A percentile compares a stretch with the other conserved stretches of the same genome.
Evolutionary conservation across 2,329 filamentous ascomycete genomes (phyloP).

Genomic region (Colletotrichum chlorophyti): DNA sequence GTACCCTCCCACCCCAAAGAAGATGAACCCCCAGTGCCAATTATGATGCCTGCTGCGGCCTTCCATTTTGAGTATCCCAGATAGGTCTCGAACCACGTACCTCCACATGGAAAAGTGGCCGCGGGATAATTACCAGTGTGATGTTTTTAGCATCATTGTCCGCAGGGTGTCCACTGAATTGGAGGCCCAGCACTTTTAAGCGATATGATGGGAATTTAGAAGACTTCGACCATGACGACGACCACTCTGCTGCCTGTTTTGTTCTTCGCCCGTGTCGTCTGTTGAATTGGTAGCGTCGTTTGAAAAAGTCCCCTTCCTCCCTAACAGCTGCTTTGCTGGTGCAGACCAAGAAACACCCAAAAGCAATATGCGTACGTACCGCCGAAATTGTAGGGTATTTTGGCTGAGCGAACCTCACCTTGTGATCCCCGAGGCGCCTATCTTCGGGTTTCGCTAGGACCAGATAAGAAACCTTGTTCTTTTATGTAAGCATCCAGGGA

Average conservation of each 20-base stretch:
- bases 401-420: too few relatives aligned
- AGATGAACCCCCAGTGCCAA: slow-evolving; percentile 4
- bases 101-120: slow-evolving; percentile 20
- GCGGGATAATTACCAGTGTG: slow-evolving; percentile 13
- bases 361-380: too few relatives aligned
- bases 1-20: slow-evolving; percentile 1
- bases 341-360: slow-evolving; percentile 7
- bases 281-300: neutral
- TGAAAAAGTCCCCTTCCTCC: slow-evolving; percentile 1
- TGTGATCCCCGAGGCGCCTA: too few relatives aligned
- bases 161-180: slow-evolving; percentile 5
- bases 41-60: slow-evolving; percentile 17
- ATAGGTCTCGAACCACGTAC: slow-evolving; percentile 22
- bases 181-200: slow-evolving; percentile 20
- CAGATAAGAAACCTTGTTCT: neutral
- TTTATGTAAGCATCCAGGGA: neutral
- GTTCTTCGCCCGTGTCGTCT: neutral
- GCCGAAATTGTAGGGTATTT: too few relatives aligned
- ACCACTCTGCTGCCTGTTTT: neutral
- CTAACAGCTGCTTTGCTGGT: slow-evolving; percentile 14
- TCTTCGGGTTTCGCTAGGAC: too few relatives aligned
- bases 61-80: slow-evolving; percentile 16
- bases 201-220: slow-evolving; percentile 21
- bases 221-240: slow-evolving; percentile 6
- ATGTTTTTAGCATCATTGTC: slow-evolving; percentile 24